A percentile compares a stretch with the other conserved stretches of the same genome.
phyloP scores from a whole-genome alignment of 1,284 basidiomycete genomes.

The Trichosporon ovoides region DNA sequence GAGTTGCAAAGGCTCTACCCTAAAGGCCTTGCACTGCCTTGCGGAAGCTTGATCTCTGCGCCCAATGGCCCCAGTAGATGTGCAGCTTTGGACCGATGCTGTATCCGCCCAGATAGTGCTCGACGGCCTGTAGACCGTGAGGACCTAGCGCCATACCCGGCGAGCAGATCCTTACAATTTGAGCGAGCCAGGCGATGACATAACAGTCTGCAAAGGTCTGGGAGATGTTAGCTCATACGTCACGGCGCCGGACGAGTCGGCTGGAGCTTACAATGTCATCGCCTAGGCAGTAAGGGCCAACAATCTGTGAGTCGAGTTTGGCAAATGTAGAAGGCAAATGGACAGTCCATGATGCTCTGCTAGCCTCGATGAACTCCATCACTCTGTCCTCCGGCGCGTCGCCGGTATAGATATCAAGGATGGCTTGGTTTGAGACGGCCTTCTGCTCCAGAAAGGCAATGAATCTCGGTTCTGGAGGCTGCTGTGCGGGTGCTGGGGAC shows the following conservation, averaged over 20 bases:
- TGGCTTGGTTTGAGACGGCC: conserved; percentile 38
- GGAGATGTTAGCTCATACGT: background rate
- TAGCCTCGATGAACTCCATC: conserved; percentile 46
- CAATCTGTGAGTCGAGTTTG: conserved; percentile 58
- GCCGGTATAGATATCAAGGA: conserved; percentile 46
- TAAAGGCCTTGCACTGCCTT: background rate
- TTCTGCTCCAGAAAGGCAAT: conserved; percentile 49
- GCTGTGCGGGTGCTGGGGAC: background rate
- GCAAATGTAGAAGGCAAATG: conserved; percentile 52
- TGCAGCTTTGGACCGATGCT: conserved; percentile 41
- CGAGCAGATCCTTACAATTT: conserved; percentile 55
- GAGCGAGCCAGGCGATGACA: conserved; percentile 68
- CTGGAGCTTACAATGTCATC: conserved; percentile 47
- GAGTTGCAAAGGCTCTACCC: no score
- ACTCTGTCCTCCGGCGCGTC: conserved; percentile 29
- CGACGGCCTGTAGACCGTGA: conserved; percentile 44
- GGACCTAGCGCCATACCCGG: conserved; percentile 48
- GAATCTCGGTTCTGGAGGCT: conserved; percentile 11
- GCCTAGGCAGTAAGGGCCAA: conserved; percentile 69
- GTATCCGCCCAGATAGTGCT: conserved; percentile 32
- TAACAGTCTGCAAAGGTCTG: conserved; percentile 75
- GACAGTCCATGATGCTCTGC: conserved; percentile 51
- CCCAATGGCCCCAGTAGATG: conserved; percentile 62
- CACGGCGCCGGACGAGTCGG: no score
- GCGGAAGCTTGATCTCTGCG: conserved; percentile 60